Evolutionary conservation across 2,329 filamentous ascomycete species (phyloP).

Genomic region (Colletotrichum orchidophilum): DNA sequence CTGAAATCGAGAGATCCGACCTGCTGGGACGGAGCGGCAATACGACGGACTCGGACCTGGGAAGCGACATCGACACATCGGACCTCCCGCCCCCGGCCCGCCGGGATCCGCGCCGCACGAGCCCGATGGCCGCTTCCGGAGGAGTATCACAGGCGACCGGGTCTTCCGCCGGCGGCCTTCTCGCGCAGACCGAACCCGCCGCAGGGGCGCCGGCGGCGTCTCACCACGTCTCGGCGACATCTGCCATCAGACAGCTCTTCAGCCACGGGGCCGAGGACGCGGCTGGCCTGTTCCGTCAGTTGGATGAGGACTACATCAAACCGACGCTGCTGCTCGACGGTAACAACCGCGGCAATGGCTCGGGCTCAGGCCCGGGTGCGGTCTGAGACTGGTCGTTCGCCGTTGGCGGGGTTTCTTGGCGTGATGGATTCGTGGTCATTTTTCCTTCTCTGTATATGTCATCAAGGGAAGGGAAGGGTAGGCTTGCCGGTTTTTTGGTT

Average conservation of each 20-base stretch:
- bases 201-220: constrained; percentile 33
- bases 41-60: constrained; percentile 67
- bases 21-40: constrained; percentile 58
- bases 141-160: constrained; percentile 32
- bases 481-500: not conserved
- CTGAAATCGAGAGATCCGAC: constrained; percentile 63
- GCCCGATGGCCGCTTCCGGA: constrained; percentile 44
- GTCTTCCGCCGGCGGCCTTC: constrained; percentile 11
- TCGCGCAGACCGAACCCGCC: constrained; percentile 35
- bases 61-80: constrained; percentile 72
- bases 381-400: not conserved
- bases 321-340: constrained; percentile 85
- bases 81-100: constrained; percentile 71
- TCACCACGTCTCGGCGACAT: constrained; percentile 72
- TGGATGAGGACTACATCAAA: constrained; percentile 97
- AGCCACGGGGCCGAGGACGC: constrained; percentile 79
- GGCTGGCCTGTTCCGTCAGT: constrained; percentile 86
- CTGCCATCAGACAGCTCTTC: constrained; percentile 82
- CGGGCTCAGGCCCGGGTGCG: constrained; percentile 15
- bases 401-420: not conserved
- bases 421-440: not conserved
- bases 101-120: constrained; percentile 51
- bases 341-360: constrained; percentile 31
- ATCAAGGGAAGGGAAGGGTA: not conserved
- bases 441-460: constrained; percentile 7